phyloP scores from a whole-genome alignment of 345 rosid species.

The Garcia nutans region DNA sequence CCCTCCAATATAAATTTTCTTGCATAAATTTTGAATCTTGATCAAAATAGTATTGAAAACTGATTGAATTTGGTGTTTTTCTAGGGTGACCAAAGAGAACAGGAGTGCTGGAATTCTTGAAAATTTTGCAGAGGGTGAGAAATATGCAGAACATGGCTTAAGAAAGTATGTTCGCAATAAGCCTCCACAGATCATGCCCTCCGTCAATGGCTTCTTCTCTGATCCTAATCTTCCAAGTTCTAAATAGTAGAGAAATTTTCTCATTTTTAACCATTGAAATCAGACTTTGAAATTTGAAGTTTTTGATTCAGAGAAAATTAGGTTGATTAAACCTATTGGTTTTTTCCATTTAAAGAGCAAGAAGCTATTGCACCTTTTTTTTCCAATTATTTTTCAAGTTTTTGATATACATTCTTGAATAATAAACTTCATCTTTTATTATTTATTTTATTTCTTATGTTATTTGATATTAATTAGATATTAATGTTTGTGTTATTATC shows the following conservation, averaged over 20 bases:
- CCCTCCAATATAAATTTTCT: too few relatives aligned
- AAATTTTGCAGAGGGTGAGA: constrained; percentile 56
- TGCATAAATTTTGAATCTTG: too few relatives aligned
- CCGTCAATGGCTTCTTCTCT: constrained; percentile 58
- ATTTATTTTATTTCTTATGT: not conserved
- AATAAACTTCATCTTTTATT: not conserved
- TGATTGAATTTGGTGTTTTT: not conserved
- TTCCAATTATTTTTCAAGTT: not conserved
- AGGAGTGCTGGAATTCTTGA: constrained; percentile 60
- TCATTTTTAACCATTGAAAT: not conserved
- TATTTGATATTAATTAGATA: not conserved
- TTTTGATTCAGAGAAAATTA: not conserved
- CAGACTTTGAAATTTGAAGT: not conserved
- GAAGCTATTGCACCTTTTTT: not conserved
- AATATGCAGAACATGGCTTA: constrained; percentile 46
- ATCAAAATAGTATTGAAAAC: not conserved
- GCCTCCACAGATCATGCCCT: constrained; percentile 58
- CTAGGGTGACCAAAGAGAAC: constrained; percentile 43
- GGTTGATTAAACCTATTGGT: not conserved
- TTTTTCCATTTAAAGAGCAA: not conserved
- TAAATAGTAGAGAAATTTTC: not conserved
- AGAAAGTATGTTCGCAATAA: constrained; percentile 46
- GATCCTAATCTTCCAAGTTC: constrained; percentile 38
- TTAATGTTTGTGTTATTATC: not conserved
- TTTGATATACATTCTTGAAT: not conserved